Percentiles rank a stretch among this genome's conserved stretches.
These are phyloP conservation scores for Fusarium heterosporum DNA, from an alignment of 2,329 filamentous ascomycete species.

Conservation along the genomic window DNA sequence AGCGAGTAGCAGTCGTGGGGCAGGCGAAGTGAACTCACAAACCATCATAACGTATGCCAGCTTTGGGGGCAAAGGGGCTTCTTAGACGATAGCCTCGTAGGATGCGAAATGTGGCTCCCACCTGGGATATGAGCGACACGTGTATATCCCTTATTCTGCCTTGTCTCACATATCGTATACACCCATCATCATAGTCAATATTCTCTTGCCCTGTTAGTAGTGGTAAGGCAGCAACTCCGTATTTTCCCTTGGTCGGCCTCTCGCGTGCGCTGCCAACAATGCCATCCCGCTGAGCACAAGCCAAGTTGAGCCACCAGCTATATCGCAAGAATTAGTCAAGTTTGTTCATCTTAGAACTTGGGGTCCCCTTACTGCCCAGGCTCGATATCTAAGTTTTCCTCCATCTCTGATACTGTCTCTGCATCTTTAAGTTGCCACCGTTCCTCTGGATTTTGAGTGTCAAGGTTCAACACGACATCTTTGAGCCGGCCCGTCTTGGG, in stretches of 20 bases:
- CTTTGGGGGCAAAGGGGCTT: constrained; percentile 63
- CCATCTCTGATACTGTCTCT: constrained; percentile 54
- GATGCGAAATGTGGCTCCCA: constrained; percentile 64
- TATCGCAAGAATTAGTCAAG: constrained; percentile 34
- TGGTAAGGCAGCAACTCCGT: constrained; percentile 61
- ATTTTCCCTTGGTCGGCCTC: constrained; percentile 59
- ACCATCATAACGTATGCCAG: constrained; percentile 68
- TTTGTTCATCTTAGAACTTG: background rate
- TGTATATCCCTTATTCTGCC: constrained; percentile 60
- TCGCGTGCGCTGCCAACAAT: constrained; percentile 61
- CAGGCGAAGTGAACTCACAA: constrained; percentile 55
- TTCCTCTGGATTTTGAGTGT: constrained; percentile 46
- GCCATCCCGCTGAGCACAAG: constrained; percentile 67
- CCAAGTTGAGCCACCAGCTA: constrained; percentile 70
- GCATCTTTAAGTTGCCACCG: constrained; percentile 54
- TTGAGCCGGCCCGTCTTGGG: constrained; percentile 54
- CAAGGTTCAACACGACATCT: constrained; percentile 55
- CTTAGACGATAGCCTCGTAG: constrained; percentile 63
- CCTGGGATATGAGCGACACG: constrained; percentile 60
- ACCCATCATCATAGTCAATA: constrained; percentile 44
- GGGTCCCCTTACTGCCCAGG: constrained; percentile 61
- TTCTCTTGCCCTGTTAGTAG: constrained; percentile 65
- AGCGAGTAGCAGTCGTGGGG: background rate
- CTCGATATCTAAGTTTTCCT: constrained; percentile 57
- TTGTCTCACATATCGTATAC: constrained; percentile 59